Percentiles rank a stretch among this genome's conserved stretches.
These are phyloP conservation scores for Xylaria acuta DNA, from an alignment of 495 filamentous ascomycete species.

Conservation along the genomic window DNA sequence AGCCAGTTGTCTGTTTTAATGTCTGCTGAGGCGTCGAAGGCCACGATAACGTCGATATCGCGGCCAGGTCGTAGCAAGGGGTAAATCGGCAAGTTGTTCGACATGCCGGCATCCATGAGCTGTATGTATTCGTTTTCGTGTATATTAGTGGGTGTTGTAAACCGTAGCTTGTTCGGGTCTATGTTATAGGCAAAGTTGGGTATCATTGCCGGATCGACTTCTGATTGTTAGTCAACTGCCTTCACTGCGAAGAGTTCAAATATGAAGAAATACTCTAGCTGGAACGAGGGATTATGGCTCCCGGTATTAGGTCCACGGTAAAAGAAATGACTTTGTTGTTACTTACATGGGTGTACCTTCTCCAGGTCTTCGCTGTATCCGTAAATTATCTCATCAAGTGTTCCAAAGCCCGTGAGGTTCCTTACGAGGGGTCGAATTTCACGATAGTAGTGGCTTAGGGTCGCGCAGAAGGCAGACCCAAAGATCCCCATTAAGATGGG, in stretches of 20 bases:
- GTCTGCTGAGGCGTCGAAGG: conserved; percentile 85
- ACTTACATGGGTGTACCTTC: conserved; percentile 75
- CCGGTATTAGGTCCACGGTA: neutral
- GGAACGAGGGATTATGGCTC: neutral
- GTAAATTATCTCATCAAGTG: conserved; percentile 85
- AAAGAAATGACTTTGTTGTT: neutral
- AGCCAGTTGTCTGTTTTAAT: conserved; percentile 92
- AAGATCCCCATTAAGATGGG: conserved; percentile 89
- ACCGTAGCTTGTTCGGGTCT: conserved; percentile 68
- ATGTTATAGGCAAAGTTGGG: conserved; percentile 88
- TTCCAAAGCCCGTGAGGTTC: conserved; percentile 72
- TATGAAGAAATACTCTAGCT: neutral
- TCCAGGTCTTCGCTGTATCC: conserved; percentile 80
- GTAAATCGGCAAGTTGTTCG: conserved; percentile 95
- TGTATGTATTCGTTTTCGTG: conserved; percentile 73
- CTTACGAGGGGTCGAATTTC: conserved; percentile 83
- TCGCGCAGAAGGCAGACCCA: conserved; percentile 95
- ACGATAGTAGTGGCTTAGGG: conserved; percentile 92
- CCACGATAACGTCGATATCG: conserved; percentile 88
- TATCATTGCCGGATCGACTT: conserved; percentile 79
- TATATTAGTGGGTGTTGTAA: conserved; percentile 75
- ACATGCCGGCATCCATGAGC: conserved; percentile 98
- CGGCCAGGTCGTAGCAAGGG: conserved; percentile 86
- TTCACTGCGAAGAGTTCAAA: neutral
- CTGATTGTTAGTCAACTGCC: neutral